A percentile compares a stretch with the other conserved stretches of the same genome.
phyloP scores from a whole-genome alignment of 1,139 yeast species.

The Debaryomycetaceae sp. region DNA sequence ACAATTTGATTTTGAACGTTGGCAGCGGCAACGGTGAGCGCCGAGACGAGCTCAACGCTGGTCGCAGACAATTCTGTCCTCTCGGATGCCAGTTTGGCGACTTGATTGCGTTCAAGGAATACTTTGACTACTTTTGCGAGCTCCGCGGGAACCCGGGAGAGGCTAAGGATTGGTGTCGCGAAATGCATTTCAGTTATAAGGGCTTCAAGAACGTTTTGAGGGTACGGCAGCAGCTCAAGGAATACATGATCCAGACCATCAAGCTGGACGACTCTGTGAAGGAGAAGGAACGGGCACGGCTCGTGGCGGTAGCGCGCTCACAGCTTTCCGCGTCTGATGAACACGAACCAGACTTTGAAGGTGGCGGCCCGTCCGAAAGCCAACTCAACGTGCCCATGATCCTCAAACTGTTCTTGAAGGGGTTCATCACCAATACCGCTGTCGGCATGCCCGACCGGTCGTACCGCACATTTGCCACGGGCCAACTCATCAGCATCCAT shows the following conservation, averaged over 20 bases:
- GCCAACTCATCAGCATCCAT: conserved; percentile 76
- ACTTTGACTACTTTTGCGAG: conserved; percentile 49
- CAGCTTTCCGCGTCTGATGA: conserved; percentile 14
- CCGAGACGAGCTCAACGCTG: conserved; percentile 68
- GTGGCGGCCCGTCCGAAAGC: conserved; percentile 4
- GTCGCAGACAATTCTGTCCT: conserved; percentile 53
- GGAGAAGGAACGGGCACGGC: conserved; percentile 17
- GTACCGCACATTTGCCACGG: conserved; percentile 72
- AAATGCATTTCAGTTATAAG: conserved; percentile 61
- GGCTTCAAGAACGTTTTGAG: conserved; percentile 72
- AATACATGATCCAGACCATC: conserved; percentile 49
- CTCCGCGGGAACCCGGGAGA: conserved; percentile 36
- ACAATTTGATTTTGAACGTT: conserved; percentile 63
- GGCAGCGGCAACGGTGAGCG: conserved; percentile 57
- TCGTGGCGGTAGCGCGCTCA: conserved; percentile 14
- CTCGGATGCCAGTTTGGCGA: conserved; percentile 72
- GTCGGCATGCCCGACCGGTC: conserved; percentile 93
- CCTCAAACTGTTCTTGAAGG: conserved; percentile 68
- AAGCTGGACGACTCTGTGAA: conserved; percentile 25
- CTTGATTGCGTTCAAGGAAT: conserved; percentile 69
- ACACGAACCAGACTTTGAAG: conserved; percentile 10
- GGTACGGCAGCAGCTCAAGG: conserved; percentile 64
- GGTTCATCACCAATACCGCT: conserved; percentile 80
- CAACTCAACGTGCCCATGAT: conserved; percentile 47
- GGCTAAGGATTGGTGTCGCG: conserved; percentile 73